Percentiles rank a stretch among this genome's conserved stretches.
Evolutionary conservation across 176 grass and related monocot genomes (phyloP).

Genomic region (Bolboschoenus planiculmis): DNA sequence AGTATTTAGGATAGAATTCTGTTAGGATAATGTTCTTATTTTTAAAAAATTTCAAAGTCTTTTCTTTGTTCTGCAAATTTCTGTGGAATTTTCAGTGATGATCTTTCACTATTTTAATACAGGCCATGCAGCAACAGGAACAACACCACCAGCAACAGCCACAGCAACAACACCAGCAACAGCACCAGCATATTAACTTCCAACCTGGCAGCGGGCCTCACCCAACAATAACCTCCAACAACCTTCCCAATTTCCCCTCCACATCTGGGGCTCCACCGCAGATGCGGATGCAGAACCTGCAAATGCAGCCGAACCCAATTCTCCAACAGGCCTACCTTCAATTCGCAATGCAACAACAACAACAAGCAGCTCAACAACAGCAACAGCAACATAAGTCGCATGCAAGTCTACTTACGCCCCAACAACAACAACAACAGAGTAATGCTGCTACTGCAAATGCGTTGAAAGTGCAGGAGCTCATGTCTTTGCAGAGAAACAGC

Average conservation of each 20-base stretch:
- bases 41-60: not conserved
- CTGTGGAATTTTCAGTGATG: not conserved
- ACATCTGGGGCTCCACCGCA: constrained; percentile 4
- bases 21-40: not conserved
- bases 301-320: constrained; percentile 43
- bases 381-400: constrained; percentile 61
- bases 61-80: not conserved
- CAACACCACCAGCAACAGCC: constrained; percentile 2
- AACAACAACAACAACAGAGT: constrained; percentile 51
- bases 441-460: constrained; percentile 42
- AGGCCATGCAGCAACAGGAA: constrained; percentile 22
- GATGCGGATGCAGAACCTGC: constrained; percentile 19
- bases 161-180: constrained; percentile 14
- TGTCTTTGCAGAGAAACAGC: constrained; percentile 55
- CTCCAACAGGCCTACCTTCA: constrained; percentile 67
- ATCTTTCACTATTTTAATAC: not conserved
- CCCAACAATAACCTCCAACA: constrained; percentile 11
- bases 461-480: constrained; percentile 71
- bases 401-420: constrained; percentile 52
- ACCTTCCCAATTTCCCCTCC: constrained; percentile 15
- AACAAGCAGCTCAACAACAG: constrained; percentile 31
- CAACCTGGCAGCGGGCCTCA: constrained; percentile 22
- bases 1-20: not conserved
- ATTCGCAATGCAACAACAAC: constrained; percentile 47
- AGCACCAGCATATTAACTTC: constrained; percentile 23